Evolutionary conservation across 2,329 filamentous ascomycete species (phyloP).

Genomic region (Hyphodiscus sp.): DNA sequence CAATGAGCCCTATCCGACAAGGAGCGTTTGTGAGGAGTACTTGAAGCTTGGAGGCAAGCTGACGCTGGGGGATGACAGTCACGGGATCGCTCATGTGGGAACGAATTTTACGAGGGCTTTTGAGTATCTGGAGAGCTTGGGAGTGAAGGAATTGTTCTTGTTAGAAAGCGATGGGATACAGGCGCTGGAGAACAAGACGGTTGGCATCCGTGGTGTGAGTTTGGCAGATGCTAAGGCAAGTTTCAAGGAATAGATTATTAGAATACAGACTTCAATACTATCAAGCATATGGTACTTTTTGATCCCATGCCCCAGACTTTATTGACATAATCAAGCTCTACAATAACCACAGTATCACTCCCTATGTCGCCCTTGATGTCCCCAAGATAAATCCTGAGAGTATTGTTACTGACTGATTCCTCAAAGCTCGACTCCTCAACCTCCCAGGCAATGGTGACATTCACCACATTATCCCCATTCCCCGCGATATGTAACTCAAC

Average conservation of each 20-base stretch:
- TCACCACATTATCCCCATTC: conserved; percentile 1
- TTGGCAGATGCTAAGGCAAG: not conserved
- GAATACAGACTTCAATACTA: not conserved
- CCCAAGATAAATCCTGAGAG: not conserved
- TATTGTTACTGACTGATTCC: not conserved
- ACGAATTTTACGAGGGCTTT: conserved; percentile 71
- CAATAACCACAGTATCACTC: not conserved
- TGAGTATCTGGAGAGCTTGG: conserved; percentile 61
- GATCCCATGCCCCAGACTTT: not conserved
- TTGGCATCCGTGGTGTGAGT: not conserved
- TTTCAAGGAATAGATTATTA: not conserved
- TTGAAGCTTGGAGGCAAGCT: conserved; percentile 69
- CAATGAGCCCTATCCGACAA: conserved; percentile 80
- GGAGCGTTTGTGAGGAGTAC: conserved; percentile 72
- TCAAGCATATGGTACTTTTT: not conserved
- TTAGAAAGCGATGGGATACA: conserved; percentile 9
- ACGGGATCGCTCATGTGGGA: conserved; percentile 80
- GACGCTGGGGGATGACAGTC: conserved; percentile 91
- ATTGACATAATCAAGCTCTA: not conserved
- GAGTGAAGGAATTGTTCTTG: conserved; percentile 51
- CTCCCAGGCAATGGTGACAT: conserved; percentile 1
- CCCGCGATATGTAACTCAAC: conserved; percentile 1
- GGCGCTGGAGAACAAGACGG: not conserved
- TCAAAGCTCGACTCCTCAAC: not conserved
- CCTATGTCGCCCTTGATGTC: not conserved